Evolutionary conservation across 495 filamentous ascomycete species (phyloP).

Genomic region (Annulohypoxylon bovei): DNA sequence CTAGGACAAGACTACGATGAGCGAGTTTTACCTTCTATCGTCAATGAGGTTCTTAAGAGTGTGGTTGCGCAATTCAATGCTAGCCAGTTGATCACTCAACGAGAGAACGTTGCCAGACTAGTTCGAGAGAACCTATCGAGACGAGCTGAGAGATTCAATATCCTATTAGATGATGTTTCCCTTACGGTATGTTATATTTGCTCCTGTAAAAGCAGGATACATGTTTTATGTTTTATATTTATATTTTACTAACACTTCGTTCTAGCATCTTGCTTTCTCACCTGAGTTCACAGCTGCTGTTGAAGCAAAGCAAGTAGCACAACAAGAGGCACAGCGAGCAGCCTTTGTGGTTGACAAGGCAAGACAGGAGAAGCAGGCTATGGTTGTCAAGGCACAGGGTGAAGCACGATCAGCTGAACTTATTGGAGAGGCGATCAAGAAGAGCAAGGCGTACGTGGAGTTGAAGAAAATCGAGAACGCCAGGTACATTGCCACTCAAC

Average conservation of each 20-base stretch:
- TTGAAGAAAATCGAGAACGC: conserved; percentile 98
- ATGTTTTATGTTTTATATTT: conserved; percentile 24
- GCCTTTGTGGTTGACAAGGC: conserved; percentile 99
- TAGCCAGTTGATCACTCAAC: conserved; percentile 96
- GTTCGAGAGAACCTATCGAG: conserved; percentile 92
- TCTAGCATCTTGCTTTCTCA: conserved; percentile 96
- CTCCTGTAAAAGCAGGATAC: not conserved
- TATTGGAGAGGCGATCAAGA: conserved; percentile 99
- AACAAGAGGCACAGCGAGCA: conserved; percentile 96
- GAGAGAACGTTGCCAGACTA: conserved; percentile 91
- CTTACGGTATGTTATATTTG: conserved; percentile 74
- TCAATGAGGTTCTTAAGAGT: conserved; percentile 98
- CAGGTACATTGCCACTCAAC: conserved; percentile 78
- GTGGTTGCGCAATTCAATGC: conserved; percentile 99
- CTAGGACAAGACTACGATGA: conserved; percentile 97
- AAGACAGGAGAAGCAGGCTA: conserved; percentile 98
- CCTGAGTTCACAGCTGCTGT: conserved; percentile 99
- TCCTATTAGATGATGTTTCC: conserved; percentile 96
- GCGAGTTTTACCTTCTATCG: conserved; percentile 94
- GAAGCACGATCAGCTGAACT: conserved; percentile 97
- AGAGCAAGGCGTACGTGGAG: conserved; percentile 95
- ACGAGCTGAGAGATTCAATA: conserved; percentile 95
- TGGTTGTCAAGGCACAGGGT: conserved; percentile 98
- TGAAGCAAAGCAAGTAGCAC: conserved; percentile 98
- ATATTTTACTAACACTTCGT: conserved; percentile 27